Evolutionary conservation across 23 red algal species (phyloP), one percentile per base, ranked within the genome.

Genomic region (Gracilaria caudata): DNA sequence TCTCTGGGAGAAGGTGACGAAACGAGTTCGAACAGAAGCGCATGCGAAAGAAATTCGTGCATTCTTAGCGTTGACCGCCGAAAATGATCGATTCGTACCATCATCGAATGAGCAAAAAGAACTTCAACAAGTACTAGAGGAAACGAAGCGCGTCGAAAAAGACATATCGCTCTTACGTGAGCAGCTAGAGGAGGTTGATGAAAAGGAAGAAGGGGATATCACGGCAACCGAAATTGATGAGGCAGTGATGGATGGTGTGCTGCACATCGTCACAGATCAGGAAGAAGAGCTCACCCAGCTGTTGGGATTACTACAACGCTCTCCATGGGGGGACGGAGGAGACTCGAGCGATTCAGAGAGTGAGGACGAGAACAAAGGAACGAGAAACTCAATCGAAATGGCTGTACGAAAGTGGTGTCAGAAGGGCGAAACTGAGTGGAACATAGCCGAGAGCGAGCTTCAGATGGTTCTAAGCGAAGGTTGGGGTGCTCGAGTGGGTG

Each of bases 201-300:
- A 75, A 8, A 49, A 24, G 25, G 70, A 75, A 46, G 40, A 75
- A 20, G 70, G 70, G 37, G 70, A 75, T 29, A 16, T 75, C 32
- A 46, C 70, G 29, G 40, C 39, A 38, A 21, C 70, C 39, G 70
- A 75, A 47, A 34, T 75, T 43, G 38, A 75, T 30, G 43, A 75
- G 19, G 70, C 70, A 47, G 70, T 47, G 4, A 46, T 75, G 70
- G 70, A 75, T 26, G 70, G 70, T 26, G 70, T 75, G 8, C 24
- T 75, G 20, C 39, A 75, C 20, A 25, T 75, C 24, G 43, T 75
- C 19, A 75, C 70, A 13, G 70, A 47, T 47, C 39, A 49, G 21
- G 70, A 75, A 29, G 70, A 75, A 75, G 70, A 75, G 24, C 40
- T 75, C 4, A 47, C 70, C 4, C 70, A 75, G 21, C 70, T 75